Conservation (phyloP, 2,329 filamentous ascomycete species). For the Colletotrichum sidae region DNA sequence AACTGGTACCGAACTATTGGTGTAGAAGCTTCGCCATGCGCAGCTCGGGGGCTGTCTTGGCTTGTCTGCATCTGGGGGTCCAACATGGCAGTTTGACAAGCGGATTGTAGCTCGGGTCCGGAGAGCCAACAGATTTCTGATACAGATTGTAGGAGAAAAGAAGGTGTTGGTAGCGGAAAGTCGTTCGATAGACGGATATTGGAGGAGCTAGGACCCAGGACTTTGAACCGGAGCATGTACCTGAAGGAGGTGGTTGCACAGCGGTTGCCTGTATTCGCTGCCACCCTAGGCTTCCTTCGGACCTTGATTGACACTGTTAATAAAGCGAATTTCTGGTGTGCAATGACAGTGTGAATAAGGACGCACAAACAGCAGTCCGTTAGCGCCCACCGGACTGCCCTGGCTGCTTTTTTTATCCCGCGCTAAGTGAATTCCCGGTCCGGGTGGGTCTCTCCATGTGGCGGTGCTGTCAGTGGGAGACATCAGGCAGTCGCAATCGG, state of each 20-base stretch:
- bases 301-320: conserved; percentile 4
- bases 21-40: neutral
- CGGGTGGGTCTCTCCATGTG: conserved; percentile 19
- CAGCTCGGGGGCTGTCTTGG: conserved; percentile 6
- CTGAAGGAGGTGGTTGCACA: conserved; percentile 13
- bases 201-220: conserved; percentile 21
- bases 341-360: too few relatives aligned
- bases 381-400: neutral
- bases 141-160: neutral
- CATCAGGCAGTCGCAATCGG: conserved; percentile 14
- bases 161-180: neutral
- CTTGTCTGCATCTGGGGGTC: conserved; percentile 6
- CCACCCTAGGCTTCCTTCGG: neutral
- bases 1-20: neutral
- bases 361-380: too few relatives aligned
- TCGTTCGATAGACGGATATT: conserved; percentile 30
- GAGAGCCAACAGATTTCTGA: neutral
- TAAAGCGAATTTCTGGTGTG: too few relatives aligned
- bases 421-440: conserved; percentile 20
- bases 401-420: conserved; percentile 31
- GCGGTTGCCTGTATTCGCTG: conserved; percentile 22
- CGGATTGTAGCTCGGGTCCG: conserved; percentile 14
- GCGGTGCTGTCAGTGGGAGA: conserved; percentile 25
- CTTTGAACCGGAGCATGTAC: neutral
- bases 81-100: conserved; percentile 18